Evolutionary conservation across 2,329 filamentous ascomycete species (phyloP).

Genomic region (Aureobasidium melanogenum): DNA sequence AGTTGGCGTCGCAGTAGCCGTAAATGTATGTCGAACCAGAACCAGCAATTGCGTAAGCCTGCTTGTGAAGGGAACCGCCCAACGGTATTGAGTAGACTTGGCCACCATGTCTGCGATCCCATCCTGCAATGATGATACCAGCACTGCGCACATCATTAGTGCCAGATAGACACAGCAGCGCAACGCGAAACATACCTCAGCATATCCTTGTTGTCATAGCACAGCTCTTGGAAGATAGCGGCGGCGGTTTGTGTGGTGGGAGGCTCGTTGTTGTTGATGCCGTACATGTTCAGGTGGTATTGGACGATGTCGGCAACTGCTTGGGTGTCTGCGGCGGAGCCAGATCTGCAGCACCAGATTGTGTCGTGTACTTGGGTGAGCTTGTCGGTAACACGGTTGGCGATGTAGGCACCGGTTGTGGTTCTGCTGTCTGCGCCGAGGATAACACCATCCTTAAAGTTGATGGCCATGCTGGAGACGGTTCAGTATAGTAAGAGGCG

Average conservation of each 20-base stretch:
- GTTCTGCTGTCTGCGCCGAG: slow-evolving; percentile 96
- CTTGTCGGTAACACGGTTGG: slow-evolving; percentile 98
- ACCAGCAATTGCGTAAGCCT: slow-evolving; percentile 88
- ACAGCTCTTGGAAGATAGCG: slow-evolving; percentile 94
- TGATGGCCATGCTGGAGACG: slow-evolving; percentile 79
- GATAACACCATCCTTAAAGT: slow-evolving; percentile 97
- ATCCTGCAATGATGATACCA: slow-evolving; percentile 96
- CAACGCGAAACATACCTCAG: slow-evolving; percentile 57
- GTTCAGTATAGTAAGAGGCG: slow-evolving; percentile 19
- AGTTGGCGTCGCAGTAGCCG: slow-evolving; percentile 95
- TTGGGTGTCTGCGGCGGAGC: slow-evolving; percentile 94
- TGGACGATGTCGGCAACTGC: slow-evolving; percentile 97
- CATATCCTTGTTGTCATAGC: slow-evolving; percentile 93
- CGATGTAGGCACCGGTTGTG: slow-evolving; percentile 95
- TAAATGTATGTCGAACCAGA: slow-evolving; percentile 99
- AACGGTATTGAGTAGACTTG: slow-evolving; percentile 97
- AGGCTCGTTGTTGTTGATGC: slow-evolving; percentile 77
- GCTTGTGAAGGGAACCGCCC: slow-evolving; percentile 95
- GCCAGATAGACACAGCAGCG: neutral
- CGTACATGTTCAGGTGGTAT: slow-evolving; percentile 89
- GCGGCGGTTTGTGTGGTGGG: slow-evolving; percentile 94
- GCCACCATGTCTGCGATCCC: slow-evolving; percentile 87
- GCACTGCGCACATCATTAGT: slow-evolving; percentile 48
- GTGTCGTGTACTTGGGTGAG: slow-evolving; percentile 97
- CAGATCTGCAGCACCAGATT: slow-evolving; percentile 98